Evolutionary conservation across 2,329 filamentous ascomycete species (phyloP).

Genomic region (Microsporum audouinii): DNA sequence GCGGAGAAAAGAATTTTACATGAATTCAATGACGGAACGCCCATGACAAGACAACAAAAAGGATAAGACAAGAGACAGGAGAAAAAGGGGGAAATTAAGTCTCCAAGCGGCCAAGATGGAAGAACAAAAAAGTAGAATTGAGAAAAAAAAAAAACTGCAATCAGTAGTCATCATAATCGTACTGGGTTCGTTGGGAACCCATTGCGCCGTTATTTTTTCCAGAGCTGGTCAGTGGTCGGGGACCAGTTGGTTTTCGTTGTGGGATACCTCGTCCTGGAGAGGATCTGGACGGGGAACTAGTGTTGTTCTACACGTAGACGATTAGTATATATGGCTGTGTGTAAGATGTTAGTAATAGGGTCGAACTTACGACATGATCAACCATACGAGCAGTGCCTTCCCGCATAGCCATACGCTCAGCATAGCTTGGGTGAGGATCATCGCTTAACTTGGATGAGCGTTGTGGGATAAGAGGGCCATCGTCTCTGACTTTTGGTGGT

Average conservation of each 20-base stretch:
- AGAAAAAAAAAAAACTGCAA: constrained; percentile 13
- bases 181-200: constrained; percentile 24
- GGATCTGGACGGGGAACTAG: constrained; percentile 19
- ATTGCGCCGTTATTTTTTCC: constrained; percentile 20
- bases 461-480: constrained; percentile 48
- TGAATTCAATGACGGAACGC: constrained; percentile 7
- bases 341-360: neutral
- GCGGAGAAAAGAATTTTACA: constrained; percentile 6
- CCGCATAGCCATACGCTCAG: constrained; percentile 32
- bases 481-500: constrained; percentile 44
- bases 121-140: constrained; percentile 1
- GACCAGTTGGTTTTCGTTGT: constrained; percentile 38
- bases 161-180: constrained; percentile 27
- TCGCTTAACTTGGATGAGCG: constrained; percentile 32
- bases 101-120: neutral
- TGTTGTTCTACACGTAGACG: neutral
- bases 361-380: constrained; percentile 20
- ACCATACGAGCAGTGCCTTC: constrained; percentile 17
- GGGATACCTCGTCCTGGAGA: constrained; percentile 24
- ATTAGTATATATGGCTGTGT: constrained; percentile 10
- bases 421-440: constrained; percentile 27
- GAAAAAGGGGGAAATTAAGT: neutral
- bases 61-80: neutral
- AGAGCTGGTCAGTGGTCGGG: constrained; percentile 34
- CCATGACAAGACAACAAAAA: neutral